phyloP scores from a whole-genome alignment of 106 monocot genomes.

The Platanthera zijinensis region DNA sequence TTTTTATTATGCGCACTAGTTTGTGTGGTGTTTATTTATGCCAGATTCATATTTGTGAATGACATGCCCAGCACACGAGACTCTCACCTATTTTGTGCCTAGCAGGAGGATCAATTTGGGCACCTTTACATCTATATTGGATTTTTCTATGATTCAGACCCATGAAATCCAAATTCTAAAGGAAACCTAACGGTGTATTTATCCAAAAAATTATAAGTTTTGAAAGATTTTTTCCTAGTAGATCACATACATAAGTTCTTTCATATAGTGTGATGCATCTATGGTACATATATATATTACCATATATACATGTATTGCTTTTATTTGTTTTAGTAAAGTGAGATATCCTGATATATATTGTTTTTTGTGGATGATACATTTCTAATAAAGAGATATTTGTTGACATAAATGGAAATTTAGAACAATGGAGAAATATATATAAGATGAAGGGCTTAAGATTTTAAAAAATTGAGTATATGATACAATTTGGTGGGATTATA shows the following conservation, averaged over 20 bases:
- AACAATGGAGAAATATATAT: not conserved
- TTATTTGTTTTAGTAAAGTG: not conserved
- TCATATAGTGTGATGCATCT: not conserved
- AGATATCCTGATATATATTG: not conserved
- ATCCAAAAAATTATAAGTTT: not conserved
- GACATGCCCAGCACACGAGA: not conserved
- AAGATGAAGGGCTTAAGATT: not conserved
- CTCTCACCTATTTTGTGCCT: not conserved
- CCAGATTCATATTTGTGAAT: not conserved
- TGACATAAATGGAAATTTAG: not conserved
- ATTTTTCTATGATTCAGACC: not conserved
- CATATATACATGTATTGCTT: not conserved
- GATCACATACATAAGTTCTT: not conserved
- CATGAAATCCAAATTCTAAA: not conserved
- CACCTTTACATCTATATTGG: not conserved
- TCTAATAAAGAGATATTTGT: not conserved
- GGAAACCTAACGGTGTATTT: not conserved
- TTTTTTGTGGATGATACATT: not conserved
- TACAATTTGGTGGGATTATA: too few relatives aligned
- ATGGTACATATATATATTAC: not conserved
- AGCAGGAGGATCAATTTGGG: not conserved
- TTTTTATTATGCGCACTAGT: not conserved
- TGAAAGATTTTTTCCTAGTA: not conserved
- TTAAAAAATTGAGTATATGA: not conserved
- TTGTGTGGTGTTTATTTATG: not conserved